Percentiles rank a stretch among this genome's conserved stretches.
phyloP scores from a whole-genome alignment of 1,284 basidiomycete genomes.

The Schizopora paradoxa region DNA sequence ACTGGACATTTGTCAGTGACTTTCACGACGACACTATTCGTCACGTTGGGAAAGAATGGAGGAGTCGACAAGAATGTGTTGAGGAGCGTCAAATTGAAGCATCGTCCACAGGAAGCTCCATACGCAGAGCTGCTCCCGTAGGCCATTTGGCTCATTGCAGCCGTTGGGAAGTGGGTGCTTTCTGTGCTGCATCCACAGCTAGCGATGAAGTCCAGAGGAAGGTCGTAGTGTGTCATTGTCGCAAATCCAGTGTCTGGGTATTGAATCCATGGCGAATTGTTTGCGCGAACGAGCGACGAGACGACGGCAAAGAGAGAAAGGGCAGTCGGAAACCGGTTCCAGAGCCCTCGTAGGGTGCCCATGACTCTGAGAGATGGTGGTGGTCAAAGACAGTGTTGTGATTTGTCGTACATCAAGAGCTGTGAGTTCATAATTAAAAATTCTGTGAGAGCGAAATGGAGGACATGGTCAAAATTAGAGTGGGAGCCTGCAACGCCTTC shows the following conservation, averaged over 20 bases:
- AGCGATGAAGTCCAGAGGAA: slow-evolving; percentile 53
- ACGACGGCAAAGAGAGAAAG: slow-evolving; percentile 1
- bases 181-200: slow-evolving; percentile 60
- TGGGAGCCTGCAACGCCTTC: not conserved
- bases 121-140: slow-evolving; percentile 70
- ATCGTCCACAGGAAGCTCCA: slow-evolving; percentile 67
- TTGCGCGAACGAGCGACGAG: not conserved
- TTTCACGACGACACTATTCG: slow-evolving; percentile 64
- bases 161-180: slow-evolving; percentile 71
- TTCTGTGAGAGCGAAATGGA: too few relatives aligned
- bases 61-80: slow-evolving; percentile 61
- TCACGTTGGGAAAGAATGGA: slow-evolving; percentile 60
- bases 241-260: slow-evolving; percentile 36
- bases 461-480: not conserved
- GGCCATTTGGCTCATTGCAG: slow-evolving; percentile 70
- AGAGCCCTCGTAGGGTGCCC: too few relatives aligned
- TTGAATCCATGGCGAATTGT: slow-evolving; percentile 16
- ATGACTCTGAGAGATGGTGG: too few relatives aligned
- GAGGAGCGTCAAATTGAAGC: slow-evolving; percentile 70
- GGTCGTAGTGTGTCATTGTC: slow-evolving; percentile 58
- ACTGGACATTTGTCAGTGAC: slow-evolving; percentile 70
- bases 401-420: too few relatives aligned
- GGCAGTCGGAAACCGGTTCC: too few relatives aligned
- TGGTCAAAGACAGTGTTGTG: too few relatives aligned
- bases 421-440: too few relatives aligned